Evolutionary conservation across 495 filamentous ascomycete species (phyloP), one percentile per base, ranked within the genome.

Genomic region (Talaromyces proteolyticus): DNA sequence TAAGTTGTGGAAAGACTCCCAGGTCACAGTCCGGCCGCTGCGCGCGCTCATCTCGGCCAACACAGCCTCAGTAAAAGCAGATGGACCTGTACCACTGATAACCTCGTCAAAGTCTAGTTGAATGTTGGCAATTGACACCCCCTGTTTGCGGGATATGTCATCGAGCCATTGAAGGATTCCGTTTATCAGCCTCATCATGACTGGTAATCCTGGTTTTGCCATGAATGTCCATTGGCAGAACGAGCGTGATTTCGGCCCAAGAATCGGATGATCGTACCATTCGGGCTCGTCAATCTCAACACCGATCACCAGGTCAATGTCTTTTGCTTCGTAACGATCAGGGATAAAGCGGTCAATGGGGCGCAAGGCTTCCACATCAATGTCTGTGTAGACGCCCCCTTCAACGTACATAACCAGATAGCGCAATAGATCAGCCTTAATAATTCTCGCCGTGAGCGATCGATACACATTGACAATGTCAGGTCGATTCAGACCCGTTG

Each of bases 181-280:
- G 54, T 85, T 76, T 22, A 84, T 69, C 11, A 85, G 69, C 12
- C 68, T 59, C 66, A 84, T 70, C 78, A 87, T 78, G 51, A 84
- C 76, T 25, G 79, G 80, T 21, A 77, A 74, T 49, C 73, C 68
- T 4, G 80, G 78, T 59, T 81, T 82, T 64, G 73, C 76, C 67
- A 80, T 77, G 51, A 85, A 81, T 8, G 82, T 85, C 82, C 83
- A 87, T 57, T 85, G 82, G 63, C 80, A 85, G 55, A 86, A 86
- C 14, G 79, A 82, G 19, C 69, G 61, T 14, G 72, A 82, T 57
- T 84, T 84, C 42, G 69, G 66, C 21, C 82, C 81, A 11, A 85
- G 74, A 51, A 85, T 80, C 24, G 74, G 64, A 62, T 85, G 79
- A 60, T 84, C 68, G 37, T 64, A 61, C 64, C 76, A 84, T 17